Percentiles rank a stretch among this genome's conserved stretches.
phyloP scores from a whole-genome alignment of 1,284 basidiomycete genomes.

The Trametes pubescens region DNA sequence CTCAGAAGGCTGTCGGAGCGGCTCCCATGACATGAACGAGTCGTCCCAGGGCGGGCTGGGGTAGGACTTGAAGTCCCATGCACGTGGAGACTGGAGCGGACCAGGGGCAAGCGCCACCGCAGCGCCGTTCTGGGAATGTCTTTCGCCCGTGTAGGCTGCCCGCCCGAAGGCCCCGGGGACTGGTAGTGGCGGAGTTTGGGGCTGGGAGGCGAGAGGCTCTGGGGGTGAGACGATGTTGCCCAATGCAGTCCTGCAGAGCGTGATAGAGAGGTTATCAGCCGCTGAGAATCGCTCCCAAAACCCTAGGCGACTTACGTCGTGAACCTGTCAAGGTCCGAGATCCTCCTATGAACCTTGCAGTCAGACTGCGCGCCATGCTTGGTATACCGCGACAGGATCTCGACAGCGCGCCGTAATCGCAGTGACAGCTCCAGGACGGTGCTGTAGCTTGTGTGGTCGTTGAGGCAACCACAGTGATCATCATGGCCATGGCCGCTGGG shows the following conservation, averaged over 20 bases:
- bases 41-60: constrained; percentile 48
- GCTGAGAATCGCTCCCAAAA: constrained; percentile 14
- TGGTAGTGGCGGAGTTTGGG: constrained; percentile 18
- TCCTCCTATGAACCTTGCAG: constrained; percentile 61
- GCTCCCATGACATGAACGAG: constrained; percentile 57
- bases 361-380: constrained; percentile 55
- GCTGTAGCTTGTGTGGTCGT: constrained; percentile 59
- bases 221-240: constrained; percentile 44
- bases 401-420: constrained; percentile 63
- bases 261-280: constrained; percentile 22
- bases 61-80: constrained; percentile 44
- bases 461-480: constrained; percentile 65
- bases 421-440: constrained; percentile 69
- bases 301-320: constrained; percentile 54
- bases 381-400: constrained; percentile 59
- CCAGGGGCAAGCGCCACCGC: constrained; percentile 38
- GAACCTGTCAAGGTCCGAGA: constrained; percentile 63
- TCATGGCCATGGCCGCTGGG: constrained; percentile 17
- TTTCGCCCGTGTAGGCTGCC: constrained; percentile 13
- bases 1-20: constrained; percentile 40
- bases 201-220: constrained; percentile 27
- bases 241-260: constrained; percentile 44
- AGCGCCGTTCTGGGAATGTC: constrained; percentile 15
- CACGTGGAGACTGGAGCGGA: constrained; percentile 40
- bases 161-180: constrained; percentile 25